Conservation (phyloP, 257 asterid species). For the Ligustrum vulgare region DNA sequence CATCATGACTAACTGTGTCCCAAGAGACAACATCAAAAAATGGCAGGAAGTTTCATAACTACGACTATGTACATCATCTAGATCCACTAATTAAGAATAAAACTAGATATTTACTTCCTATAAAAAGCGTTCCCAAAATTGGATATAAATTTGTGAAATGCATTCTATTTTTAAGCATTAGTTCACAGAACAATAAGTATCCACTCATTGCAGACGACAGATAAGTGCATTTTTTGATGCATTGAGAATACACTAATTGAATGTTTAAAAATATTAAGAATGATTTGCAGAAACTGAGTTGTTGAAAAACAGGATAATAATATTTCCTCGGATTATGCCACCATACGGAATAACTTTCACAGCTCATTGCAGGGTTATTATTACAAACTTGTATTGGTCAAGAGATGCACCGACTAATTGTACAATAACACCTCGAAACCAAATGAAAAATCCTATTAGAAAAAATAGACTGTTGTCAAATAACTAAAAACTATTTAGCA, state of each 20-base stretch:
- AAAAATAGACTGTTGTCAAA: background rate
- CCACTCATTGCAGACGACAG: background rate
- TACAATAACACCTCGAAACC: slow-evolving; percentile 9
- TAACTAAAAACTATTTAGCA: slow-evolving; percentile 4
- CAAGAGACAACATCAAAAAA: background rate
- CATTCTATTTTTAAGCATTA: background rate
- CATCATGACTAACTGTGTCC: no score
- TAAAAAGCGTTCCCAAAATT: background rate
- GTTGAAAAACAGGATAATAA: background rate
- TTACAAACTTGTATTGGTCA: background rate
- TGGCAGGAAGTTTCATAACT: background rate
- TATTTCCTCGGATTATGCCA: background rate
- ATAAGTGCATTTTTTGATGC: background rate
- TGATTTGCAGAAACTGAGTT: background rate
- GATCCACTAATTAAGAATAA: slow-evolving; percentile 3
- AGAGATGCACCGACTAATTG: background rate
- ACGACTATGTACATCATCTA: background rate
- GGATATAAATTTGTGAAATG: background rate
- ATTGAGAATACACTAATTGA: background rate
- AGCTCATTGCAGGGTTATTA: slow-evolving; percentile 1
- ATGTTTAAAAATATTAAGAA: background rate
- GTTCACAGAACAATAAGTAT: background rate
- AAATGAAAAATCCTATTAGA: slow-evolving; percentile 10
- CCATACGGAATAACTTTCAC: slow-evolving; percentile 2
- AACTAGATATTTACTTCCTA: background rate